A percentile compares a stretch with the other conserved stretches of the same genome.
Conservation (phyloP, 2,329 filamentous ascomycete genomes). For the Aphanoascus verrucosus region DNA sequence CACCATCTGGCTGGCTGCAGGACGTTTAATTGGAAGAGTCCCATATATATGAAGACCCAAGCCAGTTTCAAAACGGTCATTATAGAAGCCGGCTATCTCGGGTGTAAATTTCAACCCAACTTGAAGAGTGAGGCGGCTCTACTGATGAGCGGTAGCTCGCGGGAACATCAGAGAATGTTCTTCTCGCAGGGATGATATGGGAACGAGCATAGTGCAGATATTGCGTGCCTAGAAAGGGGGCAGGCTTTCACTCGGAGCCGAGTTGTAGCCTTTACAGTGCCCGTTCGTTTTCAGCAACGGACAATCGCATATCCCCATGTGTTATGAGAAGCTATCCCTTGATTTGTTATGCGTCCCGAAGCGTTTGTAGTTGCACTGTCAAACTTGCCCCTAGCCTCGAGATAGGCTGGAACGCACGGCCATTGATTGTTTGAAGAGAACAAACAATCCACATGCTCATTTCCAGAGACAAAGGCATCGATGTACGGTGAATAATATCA, state of each 20-base stretch:
- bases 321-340: constrained; percentile 9
- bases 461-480: not conserved
- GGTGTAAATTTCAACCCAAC: constrained; percentile 4
- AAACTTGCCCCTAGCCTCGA: constrained; percentile 2
- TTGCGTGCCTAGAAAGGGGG: not conserved
- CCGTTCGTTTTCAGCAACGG: constrained; percentile 11
- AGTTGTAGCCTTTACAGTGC: constrained; percentile 1
- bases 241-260: constrained; percentile 2
- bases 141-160: not conserved
- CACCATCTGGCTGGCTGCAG: constrained; percentile 9
- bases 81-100: constrained; percentile 4
- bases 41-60: constrained; percentile 6
- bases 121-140: constrained; percentile 10
- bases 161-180: not conserved
- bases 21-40: not conserved
- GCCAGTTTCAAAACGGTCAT: not conserved
- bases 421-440: not conserved
- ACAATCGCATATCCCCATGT: constrained; percentile 10
- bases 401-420: constrained; percentile 9
- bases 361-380: constrained; percentile 14
- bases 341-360: constrained; percentile 11
- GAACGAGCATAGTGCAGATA: constrained; percentile 1
- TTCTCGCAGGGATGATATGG: not conserved
- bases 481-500: not conserved
- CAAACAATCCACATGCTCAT: constrained; percentile 3